Conservation (phyloP, 2,329 filamentous ascomycete species). For the Cladosporium halotolerans region DNA sequence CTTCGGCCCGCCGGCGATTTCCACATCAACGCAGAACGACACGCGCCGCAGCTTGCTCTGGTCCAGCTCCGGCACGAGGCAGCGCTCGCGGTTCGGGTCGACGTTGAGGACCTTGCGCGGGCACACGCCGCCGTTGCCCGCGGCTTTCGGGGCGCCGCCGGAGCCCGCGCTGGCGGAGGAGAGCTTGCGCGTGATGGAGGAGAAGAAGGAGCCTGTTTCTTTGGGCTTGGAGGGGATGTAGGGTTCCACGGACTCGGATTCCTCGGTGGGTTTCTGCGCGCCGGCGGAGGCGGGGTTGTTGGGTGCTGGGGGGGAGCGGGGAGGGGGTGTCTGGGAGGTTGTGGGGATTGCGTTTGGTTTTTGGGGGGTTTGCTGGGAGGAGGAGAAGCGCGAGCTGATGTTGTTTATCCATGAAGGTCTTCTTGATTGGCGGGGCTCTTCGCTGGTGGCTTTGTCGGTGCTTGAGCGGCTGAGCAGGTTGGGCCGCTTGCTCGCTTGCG, state of each 20-base stretch:
- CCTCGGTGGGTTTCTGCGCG: constrained; percentile 17
- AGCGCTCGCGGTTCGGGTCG: constrained; percentile 71
- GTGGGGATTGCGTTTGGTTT: constrained; percentile 13
- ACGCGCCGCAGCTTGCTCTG: constrained; percentile 77
- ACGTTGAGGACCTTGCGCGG: constrained; percentile 79
- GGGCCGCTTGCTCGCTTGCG: constrained; percentile 31
- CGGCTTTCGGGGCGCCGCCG: constrained; percentile 41
- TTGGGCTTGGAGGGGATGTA: constrained; percentile 72
- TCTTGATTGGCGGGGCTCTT: constrained; percentile 22
- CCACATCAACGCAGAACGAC: constrained; percentile 93
- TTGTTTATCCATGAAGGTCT: constrained; percentile 88
- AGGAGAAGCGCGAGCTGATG: constrained; percentile 84
- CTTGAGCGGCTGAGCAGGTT: constrained; percentile 35
- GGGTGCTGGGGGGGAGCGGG: constrained; percentile 24
- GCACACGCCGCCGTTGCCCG: constrained; percentile 63
- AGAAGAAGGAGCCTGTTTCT: constrained; percentile 65
- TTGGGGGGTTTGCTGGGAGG: constrained; percentile 20
- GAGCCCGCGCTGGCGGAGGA: constrained; percentile 52
- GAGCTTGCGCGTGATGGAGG: constrained; percentile 71
- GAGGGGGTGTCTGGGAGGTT: constrained; percentile 9
- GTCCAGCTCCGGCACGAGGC: constrained; percentile 70
- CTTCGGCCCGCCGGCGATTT: constrained; percentile 82
- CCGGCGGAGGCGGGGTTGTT: constrained; percentile 45
- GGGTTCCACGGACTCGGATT: constrained; percentile 42
- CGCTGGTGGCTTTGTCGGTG: constrained; percentile 31